These are phyloP conservation scores for Elsinoe fawcettii DNA, from an alignment of 2,329 filamentous ascomycete species.

Conservation along the genomic window DNA sequence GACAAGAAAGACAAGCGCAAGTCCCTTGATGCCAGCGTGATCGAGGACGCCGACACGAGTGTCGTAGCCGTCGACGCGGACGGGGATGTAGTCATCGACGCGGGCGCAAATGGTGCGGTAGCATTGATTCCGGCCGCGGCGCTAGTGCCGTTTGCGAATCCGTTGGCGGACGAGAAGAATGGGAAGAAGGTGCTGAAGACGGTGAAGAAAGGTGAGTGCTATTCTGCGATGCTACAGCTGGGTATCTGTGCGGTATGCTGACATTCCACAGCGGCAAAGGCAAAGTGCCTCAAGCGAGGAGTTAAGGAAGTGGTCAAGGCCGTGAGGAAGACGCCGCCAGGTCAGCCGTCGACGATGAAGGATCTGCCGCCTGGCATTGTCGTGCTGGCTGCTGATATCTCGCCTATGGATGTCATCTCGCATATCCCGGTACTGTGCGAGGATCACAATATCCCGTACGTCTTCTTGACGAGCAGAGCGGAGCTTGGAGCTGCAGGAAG, in stretches of 20 bases:
- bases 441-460: constrained; percentile 93
- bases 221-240: neutral
- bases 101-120: constrained; percentile 36
- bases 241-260: neutral
- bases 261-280: constrained; percentile 67
- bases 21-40: constrained; percentile 52
- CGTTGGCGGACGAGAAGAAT: constrained; percentile 70
- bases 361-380: constrained; percentile 60
- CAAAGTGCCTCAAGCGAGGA: constrained; percentile 91
- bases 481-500: constrained; percentile 88
- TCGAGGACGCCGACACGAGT: constrained; percentile 47
- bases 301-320: constrained; percentile 99
- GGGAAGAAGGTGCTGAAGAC: constrained; percentile 59
- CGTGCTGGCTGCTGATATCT: constrained; percentile 93
- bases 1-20: constrained; percentile 53
- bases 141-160: constrained; percentile 75
- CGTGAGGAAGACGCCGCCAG: constrained; percentile 78
- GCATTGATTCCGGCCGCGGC: constrained; percentile 38
- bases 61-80: constrained; percentile 37
- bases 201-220: constrained; percentile 49
- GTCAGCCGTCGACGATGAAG: constrained; percentile 53
- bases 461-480: constrained; percentile 86
- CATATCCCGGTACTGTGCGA: constrained; percentile 97
- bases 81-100: constrained; percentile 30
- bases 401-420: constrained; percentile 95